Evolutionary conservation across 805 yeast genomes (phyloP).

Genomic region (Blastobotrys terrestris): DNA sequence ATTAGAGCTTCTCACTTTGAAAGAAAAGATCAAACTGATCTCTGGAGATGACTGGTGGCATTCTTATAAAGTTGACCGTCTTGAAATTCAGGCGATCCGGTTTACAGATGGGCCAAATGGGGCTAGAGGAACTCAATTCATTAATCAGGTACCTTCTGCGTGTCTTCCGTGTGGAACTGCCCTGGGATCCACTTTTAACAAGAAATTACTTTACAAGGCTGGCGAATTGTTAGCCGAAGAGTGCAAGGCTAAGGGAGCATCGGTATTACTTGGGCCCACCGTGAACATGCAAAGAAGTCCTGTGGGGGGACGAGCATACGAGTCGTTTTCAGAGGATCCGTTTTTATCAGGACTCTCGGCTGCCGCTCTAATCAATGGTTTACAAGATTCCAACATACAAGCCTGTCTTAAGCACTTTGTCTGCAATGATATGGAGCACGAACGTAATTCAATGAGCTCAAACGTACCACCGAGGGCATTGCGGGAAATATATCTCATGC

Average conservation of each 20-base stretch:
- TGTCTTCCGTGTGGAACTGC: slow-evolving; percentile 60
- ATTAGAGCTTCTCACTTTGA: slow-evolving; percentile 22
- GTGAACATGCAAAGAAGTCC: slow-evolving; percentile 53
- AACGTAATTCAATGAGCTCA: slow-evolving; percentile 44
- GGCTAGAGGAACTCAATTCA: slow-evolving; percentile 51
- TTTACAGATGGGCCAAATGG: slow-evolving; percentile 44
- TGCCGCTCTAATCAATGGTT: slow-evolving; percentile 46
- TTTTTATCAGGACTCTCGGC: slow-evolving; percentile 41
- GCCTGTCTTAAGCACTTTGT: slow-evolving; percentile 60
- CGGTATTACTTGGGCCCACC: slow-evolving; percentile 45
- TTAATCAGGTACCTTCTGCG: slow-evolving; percentile 47
- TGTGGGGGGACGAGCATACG: slow-evolving; percentile 58
- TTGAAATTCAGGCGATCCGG: slow-evolving; percentile 43
- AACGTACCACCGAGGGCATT: slow-evolving; percentile 53
- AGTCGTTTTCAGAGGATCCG: slow-evolving; percentile 60
- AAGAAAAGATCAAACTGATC: slow-evolving; percentile 28
- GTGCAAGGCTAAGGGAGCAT: slow-evolving; percentile 48
- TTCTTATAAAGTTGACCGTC: slow-evolving; percentile 13
- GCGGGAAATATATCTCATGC: slow-evolving; percentile 57
- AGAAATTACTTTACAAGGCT: slow-evolving; percentile 41
- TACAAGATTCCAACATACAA: slow-evolving; percentile 44
- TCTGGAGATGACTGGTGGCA: slow-evolving; percentile 45
- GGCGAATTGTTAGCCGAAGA: slow-evolving; percentile 51
- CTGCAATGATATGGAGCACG: slow-evolving; percentile 57
- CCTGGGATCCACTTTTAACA: slow-evolving; percentile 51